These are phyloP conservation scores for Fusarium falciforme DNA, from an alignment of 2,329 filamentous ascomycete genomes.

Conservation along the genomic window DNA sequence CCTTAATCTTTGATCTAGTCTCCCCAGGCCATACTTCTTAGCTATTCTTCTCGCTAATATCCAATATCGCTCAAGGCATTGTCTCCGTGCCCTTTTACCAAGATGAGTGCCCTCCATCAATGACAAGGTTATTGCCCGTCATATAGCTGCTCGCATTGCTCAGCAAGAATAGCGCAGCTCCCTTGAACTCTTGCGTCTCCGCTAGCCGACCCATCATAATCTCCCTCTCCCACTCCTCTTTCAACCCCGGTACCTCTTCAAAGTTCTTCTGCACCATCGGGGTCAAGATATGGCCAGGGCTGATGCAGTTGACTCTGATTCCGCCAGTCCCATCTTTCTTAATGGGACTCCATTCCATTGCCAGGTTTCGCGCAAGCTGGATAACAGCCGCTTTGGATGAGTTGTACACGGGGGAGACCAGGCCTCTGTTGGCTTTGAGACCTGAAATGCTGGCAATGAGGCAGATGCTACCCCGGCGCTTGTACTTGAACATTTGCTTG, in stretches of 20 bases:
- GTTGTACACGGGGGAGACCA: constrained; percentile 75
- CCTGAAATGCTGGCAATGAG: constrained; percentile 69
- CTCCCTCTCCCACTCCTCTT: constrained; percentile 73
- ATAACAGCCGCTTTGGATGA: constrained; percentile 74
- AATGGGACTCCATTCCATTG: constrained; percentile 69
- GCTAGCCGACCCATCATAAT: constrained; percentile 78
- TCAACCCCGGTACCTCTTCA: constrained; percentile 71
- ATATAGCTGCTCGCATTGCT: constrained; percentile 73
- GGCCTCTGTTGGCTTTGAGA: constrained; percentile 65
- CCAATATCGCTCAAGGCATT: no score
- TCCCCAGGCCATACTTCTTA: no score
- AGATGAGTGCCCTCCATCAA: constrained; percentile 64
- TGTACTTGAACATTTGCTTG: constrained; percentile 67
- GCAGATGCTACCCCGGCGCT: constrained; percentile 65
- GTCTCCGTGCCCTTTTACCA: background rate
- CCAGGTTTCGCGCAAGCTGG: constrained; percentile 71
- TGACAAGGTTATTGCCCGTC: constrained; percentile 66
- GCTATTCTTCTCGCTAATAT: no score
- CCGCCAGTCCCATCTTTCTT: constrained; percentile 57
- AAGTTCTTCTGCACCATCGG: constrained; percentile 81
- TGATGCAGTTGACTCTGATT: constrained; percentile 77
- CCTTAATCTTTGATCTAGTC: no score
- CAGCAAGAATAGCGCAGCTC: constrained; percentile 69
- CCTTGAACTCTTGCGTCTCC: constrained; percentile 68
- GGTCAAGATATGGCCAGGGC: constrained; percentile 75